A percentile compares a stretch with the other conserved stretches of the same genome.
phyloP scores from a whole-genome alignment of 2,329 filamentous ascomycete species.

The Hypoxylon sp. region DNA sequence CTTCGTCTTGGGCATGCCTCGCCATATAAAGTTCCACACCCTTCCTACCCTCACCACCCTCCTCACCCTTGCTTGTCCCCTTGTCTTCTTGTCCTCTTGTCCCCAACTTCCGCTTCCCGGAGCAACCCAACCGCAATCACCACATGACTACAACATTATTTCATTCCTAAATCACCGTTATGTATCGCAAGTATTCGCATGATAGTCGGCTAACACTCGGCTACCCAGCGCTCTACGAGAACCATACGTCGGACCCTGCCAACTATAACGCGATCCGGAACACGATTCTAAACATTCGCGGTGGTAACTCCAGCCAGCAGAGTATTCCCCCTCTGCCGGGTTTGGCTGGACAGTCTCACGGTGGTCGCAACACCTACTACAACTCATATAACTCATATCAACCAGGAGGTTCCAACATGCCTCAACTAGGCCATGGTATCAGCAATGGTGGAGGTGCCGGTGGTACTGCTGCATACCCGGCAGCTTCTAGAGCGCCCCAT shows the following conservation, averaged over 20 bases:
- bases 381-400: slow-evolving; percentile 25
- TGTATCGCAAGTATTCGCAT: neutral
- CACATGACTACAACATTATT: neutral
- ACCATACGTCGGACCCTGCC: slow-evolving; percentile 32
- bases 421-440: slow-evolving; percentile 32
- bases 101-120: slow-evolving; percentile 3
- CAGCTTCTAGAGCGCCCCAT: slow-evolving; percentile 34
- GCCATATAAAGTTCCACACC: slow-evolving; percentile 15
- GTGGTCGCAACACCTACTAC: slow-evolving; percentile 26
- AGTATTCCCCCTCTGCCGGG: slow-evolving; percentile 29
- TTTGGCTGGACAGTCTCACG: slow-evolving; percentile 22
- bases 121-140: neutral
- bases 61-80: neutral
- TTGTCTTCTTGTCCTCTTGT: neutral
- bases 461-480: slow-evolving; percentile 12
- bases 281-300: slow-evolving; percentile 34
- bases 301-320: slow-evolving; percentile 21
- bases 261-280: slow-evolving; percentile 38
- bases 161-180: neutral
- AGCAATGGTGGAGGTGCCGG: slow-evolving; percentile 35
- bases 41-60: neutral
- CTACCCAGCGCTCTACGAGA: slow-evolving; percentile 47
- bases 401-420: slow-evolving; percentile 16
- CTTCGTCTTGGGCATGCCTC: neutral
- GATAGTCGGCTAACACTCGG: slow-evolving; percentile 13